These are phyloP conservation scores for Penicillium sp. DNA, from an alignment of 2,329 filamentous ascomycete species.

Conservation along the genomic window DNA sequence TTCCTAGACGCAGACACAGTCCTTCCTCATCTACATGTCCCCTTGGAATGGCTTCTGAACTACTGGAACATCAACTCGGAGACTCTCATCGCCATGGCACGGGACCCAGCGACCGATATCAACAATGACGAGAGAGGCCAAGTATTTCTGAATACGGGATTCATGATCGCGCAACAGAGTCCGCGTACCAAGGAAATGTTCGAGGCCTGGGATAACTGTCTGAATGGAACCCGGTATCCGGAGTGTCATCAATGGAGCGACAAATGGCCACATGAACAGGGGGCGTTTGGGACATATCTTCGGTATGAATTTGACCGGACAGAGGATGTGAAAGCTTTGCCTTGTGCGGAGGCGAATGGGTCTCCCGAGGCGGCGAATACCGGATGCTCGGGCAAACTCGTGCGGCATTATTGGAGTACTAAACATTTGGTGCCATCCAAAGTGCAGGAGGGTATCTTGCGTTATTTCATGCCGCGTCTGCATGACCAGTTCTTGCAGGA, in stretches of 20 bases:
- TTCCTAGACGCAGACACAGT: conserved; percentile 49
- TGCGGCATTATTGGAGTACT: conserved; percentile 18
- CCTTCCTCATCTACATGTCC: conserved; percentile 44
- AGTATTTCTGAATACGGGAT: conserved; percentile 45
- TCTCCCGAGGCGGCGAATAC: conserved; percentile 13
- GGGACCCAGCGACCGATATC: conserved; percentile 43
- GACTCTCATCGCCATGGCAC: conserved; percentile 48
- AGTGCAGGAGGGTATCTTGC: conserved; percentile 12
- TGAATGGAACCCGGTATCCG: conserved; percentile 7
- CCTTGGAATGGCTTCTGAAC: conserved; percentile 52
- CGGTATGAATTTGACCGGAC: conserved; percentile 18
- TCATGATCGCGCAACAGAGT: conserved; percentile 42
- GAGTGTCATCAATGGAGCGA: conserved; percentile 11
- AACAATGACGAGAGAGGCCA: conserved; percentile 41
- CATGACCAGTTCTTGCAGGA: conserved; percentile 9
- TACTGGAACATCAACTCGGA: conserved; percentile 45
- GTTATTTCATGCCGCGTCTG: conserved; percentile 13
- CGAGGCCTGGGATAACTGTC: conserved; percentile 18
- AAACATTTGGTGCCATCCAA: conserved; percentile 9
- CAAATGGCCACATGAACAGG: conserved; percentile 21
- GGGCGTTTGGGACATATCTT: conserved; percentile 16
- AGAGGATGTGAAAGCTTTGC: conserved; percentile 13
- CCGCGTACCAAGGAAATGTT: conserved; percentile 15
- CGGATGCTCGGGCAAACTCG: conserved; percentile 14
- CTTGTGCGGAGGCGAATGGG: conserved; percentile 20